Conservation (phyloP, 306 rosid species). For the Purshia tridentata region DNA sequence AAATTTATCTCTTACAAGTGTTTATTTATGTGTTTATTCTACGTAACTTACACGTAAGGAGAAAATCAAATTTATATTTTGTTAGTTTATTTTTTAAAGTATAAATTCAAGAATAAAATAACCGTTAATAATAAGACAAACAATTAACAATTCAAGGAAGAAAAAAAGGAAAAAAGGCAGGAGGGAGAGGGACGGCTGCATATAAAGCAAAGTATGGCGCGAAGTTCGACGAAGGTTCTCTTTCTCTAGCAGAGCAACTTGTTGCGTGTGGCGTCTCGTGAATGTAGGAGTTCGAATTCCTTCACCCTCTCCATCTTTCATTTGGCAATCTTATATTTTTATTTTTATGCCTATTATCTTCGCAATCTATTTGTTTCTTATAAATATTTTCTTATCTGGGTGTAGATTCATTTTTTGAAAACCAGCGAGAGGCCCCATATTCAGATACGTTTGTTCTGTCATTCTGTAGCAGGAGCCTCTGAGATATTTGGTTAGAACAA, state of each 20-base stretch:
- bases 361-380: neutral
- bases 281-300: slow-evolving; percentile 6
- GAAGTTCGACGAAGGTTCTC: slow-evolving; percentile 18
- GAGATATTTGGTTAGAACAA: slow-evolving; percentile 9
- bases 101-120: too few species aligned
- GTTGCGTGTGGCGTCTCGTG: slow-evolving; percentile 19
- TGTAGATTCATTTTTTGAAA: slow-evolving; percentile 25
- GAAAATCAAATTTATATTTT: too few species aligned
- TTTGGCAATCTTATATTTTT: neutral
- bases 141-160: neutral
- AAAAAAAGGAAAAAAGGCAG: neutral
- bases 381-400: neutral
- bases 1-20: too few species aligned
- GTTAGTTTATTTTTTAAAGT: too few species aligned
- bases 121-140: neutral
- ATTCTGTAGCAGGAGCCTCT: neutral
- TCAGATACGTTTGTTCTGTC: neutral
- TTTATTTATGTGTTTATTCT: too few species aligned
- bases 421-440: slow-evolving; percentile 27
- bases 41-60: too few species aligned
- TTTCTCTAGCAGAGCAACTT: slow-evolving; percentile 6
- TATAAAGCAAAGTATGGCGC: slow-evolving; percentile 30
- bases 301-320: neutral
- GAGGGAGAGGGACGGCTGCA: neutral
- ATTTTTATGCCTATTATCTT: neutral